Conservation (phyloP, 257 asterid species). For the Nicotiana tabacum region DNA sequence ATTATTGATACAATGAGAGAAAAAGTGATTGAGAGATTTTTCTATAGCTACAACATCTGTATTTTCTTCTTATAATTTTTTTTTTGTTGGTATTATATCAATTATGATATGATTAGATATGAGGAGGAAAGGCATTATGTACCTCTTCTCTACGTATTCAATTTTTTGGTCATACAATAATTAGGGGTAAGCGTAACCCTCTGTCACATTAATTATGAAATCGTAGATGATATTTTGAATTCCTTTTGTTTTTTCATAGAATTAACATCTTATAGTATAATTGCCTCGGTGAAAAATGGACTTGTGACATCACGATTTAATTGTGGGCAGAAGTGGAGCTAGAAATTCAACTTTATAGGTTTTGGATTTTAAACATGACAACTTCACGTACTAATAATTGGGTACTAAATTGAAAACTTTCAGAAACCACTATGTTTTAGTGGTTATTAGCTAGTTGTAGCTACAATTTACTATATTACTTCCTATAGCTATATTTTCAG, state of each 20-base stretch:
- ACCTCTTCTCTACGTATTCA: background rate
- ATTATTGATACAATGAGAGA: background rate
- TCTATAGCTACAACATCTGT: background rate
- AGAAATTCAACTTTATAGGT: too few relatives aligned
- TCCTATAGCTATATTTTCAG: too few relatives aligned
- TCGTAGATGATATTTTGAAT: background rate
- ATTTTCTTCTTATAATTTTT: background rate
- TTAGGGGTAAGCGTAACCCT: background rate
- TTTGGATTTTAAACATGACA: too few relatives aligned
- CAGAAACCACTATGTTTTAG: too few relatives aligned
- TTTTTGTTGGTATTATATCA: background rate
- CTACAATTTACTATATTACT: too few relatives aligned
- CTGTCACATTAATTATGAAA: background rate
- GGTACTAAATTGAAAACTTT: too few relatives aligned
- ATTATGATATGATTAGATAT: background rate
- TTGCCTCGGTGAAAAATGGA: too few relatives aligned
- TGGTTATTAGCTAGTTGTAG: too few relatives aligned
- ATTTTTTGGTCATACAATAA: background rate
- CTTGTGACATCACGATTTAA: too few relatives aligned
- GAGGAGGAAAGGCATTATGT: background rate
- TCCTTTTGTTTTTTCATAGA: background rate
- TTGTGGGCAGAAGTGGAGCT: too few relatives aligned
- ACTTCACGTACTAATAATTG: too few relatives aligned
- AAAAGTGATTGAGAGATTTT: background rate
- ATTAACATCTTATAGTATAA: background rate